Conservation (phyloP, 2,329 filamentous ascomycete genomes). For the Colletotrichum echinochloae region DNA sequence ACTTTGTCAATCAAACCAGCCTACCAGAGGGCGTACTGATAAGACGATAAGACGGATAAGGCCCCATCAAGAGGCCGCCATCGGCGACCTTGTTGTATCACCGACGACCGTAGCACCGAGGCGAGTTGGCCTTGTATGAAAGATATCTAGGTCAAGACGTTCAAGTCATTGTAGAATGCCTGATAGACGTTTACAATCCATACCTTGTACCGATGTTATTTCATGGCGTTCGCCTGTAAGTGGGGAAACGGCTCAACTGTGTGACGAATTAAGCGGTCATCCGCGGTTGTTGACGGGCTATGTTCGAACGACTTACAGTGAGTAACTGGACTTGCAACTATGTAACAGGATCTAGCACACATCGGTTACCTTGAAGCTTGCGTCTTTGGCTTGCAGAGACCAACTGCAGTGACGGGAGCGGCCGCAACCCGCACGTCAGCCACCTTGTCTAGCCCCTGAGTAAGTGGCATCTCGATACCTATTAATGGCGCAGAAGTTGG, state of each 20-base stretch:
- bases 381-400: not conserved
- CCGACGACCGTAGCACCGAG: conserved; percentile 39
- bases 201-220: not conserved
- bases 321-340: not conserved
- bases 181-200: not conserved
- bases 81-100: conserved; percentile 37
- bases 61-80: conserved; percentile 23
- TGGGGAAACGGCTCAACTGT: not conserved
- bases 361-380: not conserved
- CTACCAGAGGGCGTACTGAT: conserved; percentile 35
- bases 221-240: not conserved
- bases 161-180: not conserved
- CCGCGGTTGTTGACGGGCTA: not conserved
- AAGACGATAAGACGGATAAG: conserved; percentile 33
- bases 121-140: conserved; percentile 19
- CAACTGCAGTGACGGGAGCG: conserved; percentile 18
- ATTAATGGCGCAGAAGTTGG: not conserved
- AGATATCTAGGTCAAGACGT: conserved; percentile 1
- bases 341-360: not conserved
- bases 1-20: conserved; percentile 36
- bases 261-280: not conserved
- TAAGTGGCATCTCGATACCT: not conserved
- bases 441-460: not conserved
- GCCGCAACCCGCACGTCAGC: not conserved
- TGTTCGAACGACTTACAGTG: not conserved